A percentile compares a stretch with the other conserved stretches of the same genome.
phyloP scores from a whole-genome alignment of 169 alveolate species.

The Cryptosporidium viatorum region DNA sequence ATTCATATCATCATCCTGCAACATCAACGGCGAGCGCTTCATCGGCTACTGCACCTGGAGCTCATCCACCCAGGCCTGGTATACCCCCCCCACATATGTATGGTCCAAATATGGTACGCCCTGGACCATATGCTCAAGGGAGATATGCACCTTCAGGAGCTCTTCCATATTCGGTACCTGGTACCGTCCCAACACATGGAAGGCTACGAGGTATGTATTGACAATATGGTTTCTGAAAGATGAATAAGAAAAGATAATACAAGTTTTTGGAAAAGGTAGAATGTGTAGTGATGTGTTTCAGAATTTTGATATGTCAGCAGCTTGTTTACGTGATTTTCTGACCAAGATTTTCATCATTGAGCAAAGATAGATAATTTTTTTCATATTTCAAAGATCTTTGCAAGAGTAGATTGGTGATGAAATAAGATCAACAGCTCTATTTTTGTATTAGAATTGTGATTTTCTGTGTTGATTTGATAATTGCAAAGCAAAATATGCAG shows the following conservation, averaged over 20 bases:
- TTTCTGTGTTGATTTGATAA: not conserved
- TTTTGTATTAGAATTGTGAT: not conserved
- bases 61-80: conserved; percentile 24
- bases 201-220: conserved; percentile 62
- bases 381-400: not conserved
- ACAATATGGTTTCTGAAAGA: not conserved
- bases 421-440: not conserved
- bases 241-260: not conserved
- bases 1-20: conserved; percentile 40
- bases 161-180: conserved; percentile 62
- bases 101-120: conserved; percentile 33
- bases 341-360: not conserved
- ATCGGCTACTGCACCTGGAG: conserved; percentile 9
- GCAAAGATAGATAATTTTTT: not conserved
- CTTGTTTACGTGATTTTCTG: conserved; percentile 8
- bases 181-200: conserved; percentile 67
- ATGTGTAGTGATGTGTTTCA: conserved; percentile 17
- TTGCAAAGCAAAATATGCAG: conserved; percentile 3
- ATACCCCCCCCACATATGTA: conserved; percentile 18
- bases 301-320: not conserved
- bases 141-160: conserved; percentile 75
- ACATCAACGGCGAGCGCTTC: not conserved
- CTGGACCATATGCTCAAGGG: conserved; percentile 73
- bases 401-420: not conserved
- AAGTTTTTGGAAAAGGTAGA: not conserved